Evolutionary conservation across 163 green algal species (phyloP).

Genomic region (Scenedesmus sp.): DNA sequence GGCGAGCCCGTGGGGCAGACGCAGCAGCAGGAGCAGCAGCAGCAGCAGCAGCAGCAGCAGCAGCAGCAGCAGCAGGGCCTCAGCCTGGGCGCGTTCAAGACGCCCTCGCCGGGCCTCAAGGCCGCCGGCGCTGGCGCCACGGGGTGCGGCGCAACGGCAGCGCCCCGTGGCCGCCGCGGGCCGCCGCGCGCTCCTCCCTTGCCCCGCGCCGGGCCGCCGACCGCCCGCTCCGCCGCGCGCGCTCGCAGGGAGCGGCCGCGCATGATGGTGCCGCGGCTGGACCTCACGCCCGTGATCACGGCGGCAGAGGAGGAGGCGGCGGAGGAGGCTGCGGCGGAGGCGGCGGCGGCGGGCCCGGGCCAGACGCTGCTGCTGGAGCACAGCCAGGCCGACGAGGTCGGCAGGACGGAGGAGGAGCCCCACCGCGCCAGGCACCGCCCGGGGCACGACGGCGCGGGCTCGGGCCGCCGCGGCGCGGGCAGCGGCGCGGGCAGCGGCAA

Average conservation of each 20-base stretch:
- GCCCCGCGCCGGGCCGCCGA: no score
- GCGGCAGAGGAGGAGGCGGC: slow-evolving; percentile 11
- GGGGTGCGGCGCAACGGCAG: no score
- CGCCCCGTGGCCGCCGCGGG: no score
- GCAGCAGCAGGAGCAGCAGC: background rate
- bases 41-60: background rate
- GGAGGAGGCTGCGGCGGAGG: background rate
- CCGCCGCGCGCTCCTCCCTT: no score
- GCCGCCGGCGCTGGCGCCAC: no score
- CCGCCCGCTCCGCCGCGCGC: no score
- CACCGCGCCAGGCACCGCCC: background rate
- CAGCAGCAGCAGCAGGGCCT: slow-evolving; percentile 1
- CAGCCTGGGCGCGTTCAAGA: background rate
- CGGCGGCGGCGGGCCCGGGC: background rate
- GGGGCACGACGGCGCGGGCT: background rate
- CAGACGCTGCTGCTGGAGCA: slow-evolving; percentile 9
- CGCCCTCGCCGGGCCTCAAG: background rate
- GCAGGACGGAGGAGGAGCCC: background rate
- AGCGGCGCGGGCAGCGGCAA: background rate
- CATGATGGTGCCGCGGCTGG: slow-evolving; percentile 17
- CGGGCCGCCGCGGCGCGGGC: no score
- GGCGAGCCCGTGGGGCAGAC: no score
- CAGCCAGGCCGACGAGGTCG: background rate
- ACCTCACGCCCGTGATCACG: slow-evolving; percentile 28
- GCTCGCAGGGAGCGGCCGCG: background rate